Evolutionary conservation across 78 protist genomes (phyloP).

Genomic region (Dictyostelium purpureum): DNA sequence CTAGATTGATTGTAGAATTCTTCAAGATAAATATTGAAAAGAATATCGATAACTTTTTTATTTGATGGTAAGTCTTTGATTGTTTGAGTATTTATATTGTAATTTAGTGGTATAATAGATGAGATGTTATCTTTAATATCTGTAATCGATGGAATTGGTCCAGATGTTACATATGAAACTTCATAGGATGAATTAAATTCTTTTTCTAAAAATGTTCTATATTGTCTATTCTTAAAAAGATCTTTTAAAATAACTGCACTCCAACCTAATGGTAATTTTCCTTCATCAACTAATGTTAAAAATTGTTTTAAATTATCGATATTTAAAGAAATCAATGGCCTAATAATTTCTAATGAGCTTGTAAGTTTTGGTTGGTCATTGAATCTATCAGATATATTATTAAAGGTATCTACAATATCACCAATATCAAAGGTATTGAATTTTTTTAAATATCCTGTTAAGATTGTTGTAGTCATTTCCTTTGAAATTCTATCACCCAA

Average conservation of each 20-base stretch:
- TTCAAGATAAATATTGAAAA: background rate
- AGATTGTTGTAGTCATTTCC: background rate
- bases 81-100: too few species aligned
- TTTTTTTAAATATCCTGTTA: too few species aligned
- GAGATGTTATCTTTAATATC: background rate
- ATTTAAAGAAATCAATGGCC: background rate
- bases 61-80: background rate
- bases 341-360: background rate
- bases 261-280: background rate
- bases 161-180: background rate
- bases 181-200: background rate
- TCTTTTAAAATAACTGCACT: background rate
- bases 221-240: background rate
- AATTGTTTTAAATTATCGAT: background rate
- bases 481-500: background rate
- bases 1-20: background rate
- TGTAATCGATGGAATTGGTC: background rate
- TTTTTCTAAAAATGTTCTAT: background rate
- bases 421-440: background rate
- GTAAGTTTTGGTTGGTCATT: background rate
- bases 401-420: background rate
- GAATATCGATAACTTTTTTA: background rate
- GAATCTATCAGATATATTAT: too few species aligned
- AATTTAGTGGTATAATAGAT: background rate
- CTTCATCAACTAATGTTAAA: background rate